These are phyloP conservation scores for Mortierella alpina DNA, from an alignment of 192 early-diverging fungal species.

Conservation along the genomic window DNA sequence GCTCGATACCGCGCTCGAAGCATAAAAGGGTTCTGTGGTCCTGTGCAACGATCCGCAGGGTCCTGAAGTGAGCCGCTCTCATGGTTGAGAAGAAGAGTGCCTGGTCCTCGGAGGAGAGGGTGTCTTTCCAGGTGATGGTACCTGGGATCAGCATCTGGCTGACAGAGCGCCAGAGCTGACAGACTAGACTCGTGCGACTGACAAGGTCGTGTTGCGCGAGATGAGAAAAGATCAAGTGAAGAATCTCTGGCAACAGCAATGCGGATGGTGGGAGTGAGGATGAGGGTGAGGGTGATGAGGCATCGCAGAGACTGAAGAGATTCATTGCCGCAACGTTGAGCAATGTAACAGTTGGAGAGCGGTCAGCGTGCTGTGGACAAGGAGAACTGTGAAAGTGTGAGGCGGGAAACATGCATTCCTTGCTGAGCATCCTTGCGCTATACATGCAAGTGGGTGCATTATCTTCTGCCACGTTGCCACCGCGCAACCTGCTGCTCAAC, in stretches of 20 bases:
- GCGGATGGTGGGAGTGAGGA: no score
- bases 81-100: not conserved
- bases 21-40: not conserved
- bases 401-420: not conserved
- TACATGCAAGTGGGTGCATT: not conserved
- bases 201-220: constrained; percentile 10
- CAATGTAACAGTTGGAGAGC: no score
- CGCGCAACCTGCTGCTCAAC: no score
- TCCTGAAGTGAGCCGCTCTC: not conserved
- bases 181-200: not conserved
- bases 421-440: not conserved
- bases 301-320: no score
- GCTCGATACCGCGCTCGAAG: not conserved
- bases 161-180: constrained; percentile 2
- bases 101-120: constrained; percentile 6
- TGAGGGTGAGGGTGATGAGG: no score
- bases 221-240: constrained; percentile 10
- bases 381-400: not conserved
- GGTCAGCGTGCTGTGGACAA: not conserved
- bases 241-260: constrained; percentile 6
- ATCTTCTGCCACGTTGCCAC: not conserved
- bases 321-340: no score
- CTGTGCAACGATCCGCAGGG: not conserved
- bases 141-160: not conserved
- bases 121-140: constrained; percentile 8